These are phyloP conservation scores for Astragalus membranaceus DNA, from an alignment of 306 rosid genomes.

Conservation along the genomic window DNA sequence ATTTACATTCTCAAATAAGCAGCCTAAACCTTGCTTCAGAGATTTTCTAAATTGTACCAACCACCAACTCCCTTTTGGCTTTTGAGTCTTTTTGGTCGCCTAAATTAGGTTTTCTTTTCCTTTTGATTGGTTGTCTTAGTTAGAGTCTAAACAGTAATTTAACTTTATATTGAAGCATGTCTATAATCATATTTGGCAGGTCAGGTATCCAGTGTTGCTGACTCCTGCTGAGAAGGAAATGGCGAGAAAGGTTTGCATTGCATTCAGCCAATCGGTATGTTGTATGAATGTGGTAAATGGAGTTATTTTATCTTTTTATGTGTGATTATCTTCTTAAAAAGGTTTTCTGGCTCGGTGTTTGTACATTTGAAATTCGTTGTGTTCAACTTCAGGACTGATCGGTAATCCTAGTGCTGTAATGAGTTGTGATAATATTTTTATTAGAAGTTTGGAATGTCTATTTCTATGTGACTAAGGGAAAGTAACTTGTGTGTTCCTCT, in stretches of 20 bases:
- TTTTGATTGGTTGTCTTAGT: neutral
- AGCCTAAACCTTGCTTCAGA: neutral
- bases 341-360: neutral
- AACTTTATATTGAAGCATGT: constrained; percentile 6
- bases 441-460: neutral
- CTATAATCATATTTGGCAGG: constrained; percentile 51
- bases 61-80: neutral
- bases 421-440: constrained; percentile 1
- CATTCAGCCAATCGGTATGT: constrained; percentile 95
- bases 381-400: neutral
- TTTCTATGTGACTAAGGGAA: neutral
- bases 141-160: constrained; percentile 3
- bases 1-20: neutral
- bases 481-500: constrained; percentile 7
- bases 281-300: constrained; percentile 9
- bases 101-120: neutral
- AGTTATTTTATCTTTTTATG: neutral
- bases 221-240: constrained; percentile 94
- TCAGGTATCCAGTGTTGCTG: constrained; percentile 92
- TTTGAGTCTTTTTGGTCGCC: neutral
- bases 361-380: constrained; percentile 3
- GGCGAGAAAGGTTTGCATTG: constrained; percentile 94
- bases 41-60: neutral
- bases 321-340: constrained; percentile 15
- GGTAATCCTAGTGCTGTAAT: neutral